phyloP scores from a whole-genome alignment of 2,329 filamentous ascomycete species.

The Annulohypoxylon truncatum region DNA sequence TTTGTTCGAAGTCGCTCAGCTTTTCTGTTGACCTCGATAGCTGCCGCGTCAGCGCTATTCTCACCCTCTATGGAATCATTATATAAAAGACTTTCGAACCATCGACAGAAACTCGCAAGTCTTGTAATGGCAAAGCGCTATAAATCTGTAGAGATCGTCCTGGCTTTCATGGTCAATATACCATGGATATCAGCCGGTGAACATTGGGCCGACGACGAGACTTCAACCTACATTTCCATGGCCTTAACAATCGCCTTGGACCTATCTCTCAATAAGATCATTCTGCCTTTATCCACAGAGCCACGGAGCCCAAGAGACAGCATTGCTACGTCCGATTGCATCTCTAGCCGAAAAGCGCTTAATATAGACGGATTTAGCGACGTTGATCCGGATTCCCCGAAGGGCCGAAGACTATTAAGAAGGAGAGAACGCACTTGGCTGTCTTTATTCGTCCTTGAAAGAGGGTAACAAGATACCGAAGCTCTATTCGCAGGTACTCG shows the following conservation, averaged over 20 bases:
- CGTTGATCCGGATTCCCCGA: constrained; percentile 69
- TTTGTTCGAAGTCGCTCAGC: constrained; percentile 76
- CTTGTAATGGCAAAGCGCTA: constrained; percentile 70
- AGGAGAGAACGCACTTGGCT: constrained; percentile 77
- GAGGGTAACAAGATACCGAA: constrained; percentile 60
- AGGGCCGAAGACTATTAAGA: constrained; percentile 70
- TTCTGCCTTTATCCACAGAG: constrained; percentile 65
- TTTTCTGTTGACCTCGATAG: constrained; percentile 77
- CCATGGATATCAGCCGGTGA: constrained; percentile 78
- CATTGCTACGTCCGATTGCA: constrained; percentile 73
- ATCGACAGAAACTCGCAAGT: constrained; percentile 71
- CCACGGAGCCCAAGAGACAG: constrained; percentile 57
- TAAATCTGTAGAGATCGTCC: constrained; percentile 77
- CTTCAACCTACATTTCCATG: constrained; percentile 76
- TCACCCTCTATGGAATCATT: constrained; percentile 71
- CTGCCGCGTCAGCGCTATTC: constrained; percentile 76
- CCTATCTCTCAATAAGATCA: constrained; percentile 75
- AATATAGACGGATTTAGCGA: constrained; percentile 75
- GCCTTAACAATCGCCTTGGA: constrained; percentile 77
- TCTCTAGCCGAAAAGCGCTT: constrained; percentile 74
- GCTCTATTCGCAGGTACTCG: background rate
- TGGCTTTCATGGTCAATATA: constrained; percentile 80
- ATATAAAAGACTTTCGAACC: constrained; percentile 72
- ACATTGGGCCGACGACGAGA: constrained; percentile 78
- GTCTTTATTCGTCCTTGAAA: constrained; percentile 76